These are phyloP conservation scores for Metschnikowia baotianmanensis DNA, from an alignment of 805 yeast species.

Conservation along the genomic window DNA sequence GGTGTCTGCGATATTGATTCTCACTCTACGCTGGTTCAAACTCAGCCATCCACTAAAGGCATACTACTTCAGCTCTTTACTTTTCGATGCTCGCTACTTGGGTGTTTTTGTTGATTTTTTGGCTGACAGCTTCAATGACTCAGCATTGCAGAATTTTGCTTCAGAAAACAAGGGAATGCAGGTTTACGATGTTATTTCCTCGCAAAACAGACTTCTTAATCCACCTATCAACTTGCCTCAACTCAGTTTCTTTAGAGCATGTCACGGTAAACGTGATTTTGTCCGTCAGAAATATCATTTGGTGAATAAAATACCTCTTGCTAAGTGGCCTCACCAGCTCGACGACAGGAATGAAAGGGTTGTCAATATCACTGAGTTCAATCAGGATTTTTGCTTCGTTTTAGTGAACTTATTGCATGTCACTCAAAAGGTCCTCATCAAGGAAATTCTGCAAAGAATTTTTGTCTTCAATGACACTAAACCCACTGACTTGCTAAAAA, in stretches of 20 bases:
- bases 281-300: conserved; percentile 19
- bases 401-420: conserved; percentile 52
- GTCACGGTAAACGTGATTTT: conserved; percentile 20
- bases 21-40: conserved; percentile 75
- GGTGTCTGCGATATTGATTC: conserved; percentile 49
- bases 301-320: conserved; percentile 31
- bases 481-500: conserved; percentile 61
- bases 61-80: conserved; percentile 66
- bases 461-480: conserved; percentile 59
- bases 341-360: conserved; percentile 29
- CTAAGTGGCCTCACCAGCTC: conserved; percentile 25
- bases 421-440: conserved; percentile 56
- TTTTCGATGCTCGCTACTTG: conserved; percentile 70
- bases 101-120: conserved; percentile 31
- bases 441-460: conserved; percentile 68
- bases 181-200: conserved; percentile 33
- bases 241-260: conserved; percentile 38
- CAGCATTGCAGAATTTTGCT: conserved; percentile 28
- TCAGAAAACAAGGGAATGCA: conserved; percentile 16
- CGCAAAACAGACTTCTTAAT: conserved; percentile 41
- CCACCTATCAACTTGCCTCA: conserved; percentile 33
- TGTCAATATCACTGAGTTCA: conserved; percentile 29
- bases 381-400: conserved; percentile 46
- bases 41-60: conserved; percentile 72
- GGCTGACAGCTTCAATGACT: conserved; percentile 35